These are phyloP conservation scores for Pisolithus marmoratus DNA, from an alignment of 768 basidiomycete genomes.

Conservation along the genomic window DNA sequence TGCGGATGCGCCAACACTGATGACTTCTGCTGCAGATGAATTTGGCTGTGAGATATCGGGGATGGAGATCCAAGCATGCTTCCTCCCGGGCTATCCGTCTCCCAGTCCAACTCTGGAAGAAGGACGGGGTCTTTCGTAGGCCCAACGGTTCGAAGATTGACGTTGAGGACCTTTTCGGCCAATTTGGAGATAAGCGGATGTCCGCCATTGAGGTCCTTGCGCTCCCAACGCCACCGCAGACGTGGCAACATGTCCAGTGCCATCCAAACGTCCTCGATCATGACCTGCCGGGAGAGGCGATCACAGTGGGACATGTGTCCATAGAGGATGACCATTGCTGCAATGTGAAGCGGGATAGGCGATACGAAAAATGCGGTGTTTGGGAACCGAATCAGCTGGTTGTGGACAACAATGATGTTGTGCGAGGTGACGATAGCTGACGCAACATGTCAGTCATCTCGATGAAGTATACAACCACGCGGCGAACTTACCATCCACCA, in stretches of 20 bases:
- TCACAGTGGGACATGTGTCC: conserved; percentile 80
- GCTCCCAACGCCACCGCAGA: conserved; percentile 90
- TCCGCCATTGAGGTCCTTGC: conserved; percentile 72
- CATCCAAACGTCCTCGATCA: conserved; percentile 79
- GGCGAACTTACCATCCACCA: conserved; percentile 62
- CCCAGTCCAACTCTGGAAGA: conserved; percentile 42
- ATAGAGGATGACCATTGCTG: conserved; percentile 87
- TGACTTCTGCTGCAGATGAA: conserved; percentile 28
- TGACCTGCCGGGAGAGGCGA: conserved; percentile 54
- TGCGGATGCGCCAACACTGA: conserved; percentile 30
- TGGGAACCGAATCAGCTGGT: conserved; percentile 76
- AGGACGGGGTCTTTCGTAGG: conserved; percentile 36
- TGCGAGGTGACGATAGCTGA: conserved; percentile 81
- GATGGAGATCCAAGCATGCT: conserved; percentile 20
- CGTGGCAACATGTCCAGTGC: conserved; percentile 85
- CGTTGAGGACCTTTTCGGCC: conserved; percentile 73
- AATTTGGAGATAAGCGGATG: conserved; percentile 83
- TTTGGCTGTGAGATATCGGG: conserved; percentile 19
- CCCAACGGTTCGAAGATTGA: conserved; percentile 56
- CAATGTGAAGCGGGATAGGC: conserved; percentile 83
- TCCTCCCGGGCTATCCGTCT: conserved; percentile 27
- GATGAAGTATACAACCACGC: not conserved
- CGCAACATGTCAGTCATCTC: not conserved
- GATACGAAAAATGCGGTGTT: conserved; percentile 87
- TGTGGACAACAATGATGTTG: conserved; percentile 82